Conservation (phyloP, 768 basidiomycete species). For the Lactarius trivialis region DNA sequence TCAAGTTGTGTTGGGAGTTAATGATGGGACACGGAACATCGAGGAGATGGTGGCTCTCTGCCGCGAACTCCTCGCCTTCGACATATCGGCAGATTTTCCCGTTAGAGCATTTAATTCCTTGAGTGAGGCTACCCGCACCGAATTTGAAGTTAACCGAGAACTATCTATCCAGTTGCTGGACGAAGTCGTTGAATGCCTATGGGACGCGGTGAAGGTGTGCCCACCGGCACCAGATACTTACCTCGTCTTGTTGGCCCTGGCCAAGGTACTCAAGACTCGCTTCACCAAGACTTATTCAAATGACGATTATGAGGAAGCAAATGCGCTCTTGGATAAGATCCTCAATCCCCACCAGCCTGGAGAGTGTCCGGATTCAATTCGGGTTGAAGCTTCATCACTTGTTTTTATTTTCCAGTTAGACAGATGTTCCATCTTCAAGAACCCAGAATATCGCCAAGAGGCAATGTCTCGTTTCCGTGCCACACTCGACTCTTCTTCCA, state of each 20-base stretch:
- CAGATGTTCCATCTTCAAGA: neutral
- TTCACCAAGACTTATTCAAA: neutral
- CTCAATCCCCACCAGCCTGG: neutral
- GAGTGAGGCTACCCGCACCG: neutral
- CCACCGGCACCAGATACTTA: neutral
- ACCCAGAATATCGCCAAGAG: neutral
- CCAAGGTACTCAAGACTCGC: neutral
- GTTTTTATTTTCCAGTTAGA: neutral
- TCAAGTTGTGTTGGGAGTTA: neutral
- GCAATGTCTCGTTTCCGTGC: neutral
- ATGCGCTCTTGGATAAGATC: neutral
- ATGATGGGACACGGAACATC: neutral
- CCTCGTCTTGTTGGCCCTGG: neutral
- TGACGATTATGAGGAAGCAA: neutral
- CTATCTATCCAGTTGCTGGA: neutral
- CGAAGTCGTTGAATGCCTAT: no score
- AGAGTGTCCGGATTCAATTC: neutral
- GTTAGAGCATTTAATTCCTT: no score
- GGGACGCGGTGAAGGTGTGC: neutral
- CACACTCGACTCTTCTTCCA: neutral
- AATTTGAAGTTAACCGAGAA: no score
- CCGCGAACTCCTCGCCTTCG: neutral
- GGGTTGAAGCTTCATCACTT: neutral
- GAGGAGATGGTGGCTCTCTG: neutral
- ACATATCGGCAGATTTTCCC: neutral